Evolutionary conservation across 2,329 filamentous ascomycete species (phyloP), one percentile per base, ranked within the genome.

Genomic region (Purpureocillium lavendulum): DNA sequence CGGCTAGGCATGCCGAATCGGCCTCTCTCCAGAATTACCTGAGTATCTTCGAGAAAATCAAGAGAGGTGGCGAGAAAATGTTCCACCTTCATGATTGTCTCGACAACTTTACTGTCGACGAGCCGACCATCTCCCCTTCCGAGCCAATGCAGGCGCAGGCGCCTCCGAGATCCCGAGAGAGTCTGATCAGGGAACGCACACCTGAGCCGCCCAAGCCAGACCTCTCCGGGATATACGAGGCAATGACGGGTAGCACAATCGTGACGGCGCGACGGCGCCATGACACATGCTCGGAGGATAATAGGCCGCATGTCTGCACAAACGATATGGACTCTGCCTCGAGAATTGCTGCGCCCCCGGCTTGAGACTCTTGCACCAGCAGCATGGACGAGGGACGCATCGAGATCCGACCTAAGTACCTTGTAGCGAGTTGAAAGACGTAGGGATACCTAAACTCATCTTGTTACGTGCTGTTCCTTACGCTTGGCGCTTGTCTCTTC

Each of bases 281-380:
- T 9, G 37, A 40, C 12, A 49, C 47, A 8, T 61, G 59, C 34
- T 61, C 58, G 6, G 59, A 62, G 39, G 59, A 61, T 28, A 46
- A 54, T 28, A 44, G 45, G 29, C 57, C 57, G 13, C 58, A 61
- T 33, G 36, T 52, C 7, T 61, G 55, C 24, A 48, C 49, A 30
- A 47, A 60, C 38, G 52, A 57, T 38, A 33, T 49, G 39, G 48
- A 49, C 10, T 26, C 21, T 10, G 21, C 10, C 21, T 26, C 21
- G 21, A 26, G 21, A 26, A 10, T 10, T 26, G 10, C 10, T 26
- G 21, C 10, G 21, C 21, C 21, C 5, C 6, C 21, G 10, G 21
- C 21, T 26, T 26, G 21, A 26, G 5, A 26, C 21, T 10, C 21
- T 26, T 10, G 5, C 21, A 5, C 21, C 21, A 6, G 10, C 21